phyloP scores from a whole-genome alignment of 805 yeast species.

The Candida caryicola region DNA sequence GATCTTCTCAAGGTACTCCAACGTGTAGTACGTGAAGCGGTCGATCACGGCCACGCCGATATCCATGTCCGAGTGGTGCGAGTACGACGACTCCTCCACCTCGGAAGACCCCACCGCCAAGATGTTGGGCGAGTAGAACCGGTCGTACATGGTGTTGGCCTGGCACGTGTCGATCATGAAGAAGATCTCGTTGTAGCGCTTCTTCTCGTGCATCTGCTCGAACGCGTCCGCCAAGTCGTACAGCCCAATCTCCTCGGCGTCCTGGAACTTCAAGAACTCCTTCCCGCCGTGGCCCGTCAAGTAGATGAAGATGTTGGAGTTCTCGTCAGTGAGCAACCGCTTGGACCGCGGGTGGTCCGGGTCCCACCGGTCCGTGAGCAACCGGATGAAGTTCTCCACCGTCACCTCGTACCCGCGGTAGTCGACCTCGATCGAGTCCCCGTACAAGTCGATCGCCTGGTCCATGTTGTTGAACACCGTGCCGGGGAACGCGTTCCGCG shows the following conservation, averaged over 20 bases:
- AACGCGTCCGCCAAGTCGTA: conserved; percentile 97
- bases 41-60: conserved; percentile 98
- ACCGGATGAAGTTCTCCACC: conserved; percentile 90
- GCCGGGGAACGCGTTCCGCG: conserved; percentile 94
- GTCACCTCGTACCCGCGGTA: conserved; percentile 98
- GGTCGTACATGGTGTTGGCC: conserved; percentile 96
- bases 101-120: conserved; percentile 90
- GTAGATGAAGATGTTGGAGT: conserved; percentile 89
- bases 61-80: conserved; percentile 93
- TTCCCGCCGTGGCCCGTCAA: conserved; percentile 99
- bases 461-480: conserved; percentile 93
- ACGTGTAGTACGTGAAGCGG: conserved; percentile 87
- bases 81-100: conserved; percentile 84
- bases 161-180: conserved; percentile 99
- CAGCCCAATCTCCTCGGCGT: conserved; percentile 94
- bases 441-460: conserved; percentile 87
- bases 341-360: conserved; percentile 91
- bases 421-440: conserved; percentile 93
- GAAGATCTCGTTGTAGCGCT: conserved; percentile 89
- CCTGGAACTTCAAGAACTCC: conserved; percentile 95
- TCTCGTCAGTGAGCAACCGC: conserved; percentile 86
- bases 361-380: conserved; percentile 94
- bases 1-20: conserved; percentile 82
- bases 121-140: conserved; percentile 88
- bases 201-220: conserved; percentile 94